A percentile compares a stretch with the other conserved stretches of the same genome.
phyloP scores from a whole-genome alignment of 2,329 filamentous ascomycete genomes.

The Domatiomyces catenatus region DNA sequence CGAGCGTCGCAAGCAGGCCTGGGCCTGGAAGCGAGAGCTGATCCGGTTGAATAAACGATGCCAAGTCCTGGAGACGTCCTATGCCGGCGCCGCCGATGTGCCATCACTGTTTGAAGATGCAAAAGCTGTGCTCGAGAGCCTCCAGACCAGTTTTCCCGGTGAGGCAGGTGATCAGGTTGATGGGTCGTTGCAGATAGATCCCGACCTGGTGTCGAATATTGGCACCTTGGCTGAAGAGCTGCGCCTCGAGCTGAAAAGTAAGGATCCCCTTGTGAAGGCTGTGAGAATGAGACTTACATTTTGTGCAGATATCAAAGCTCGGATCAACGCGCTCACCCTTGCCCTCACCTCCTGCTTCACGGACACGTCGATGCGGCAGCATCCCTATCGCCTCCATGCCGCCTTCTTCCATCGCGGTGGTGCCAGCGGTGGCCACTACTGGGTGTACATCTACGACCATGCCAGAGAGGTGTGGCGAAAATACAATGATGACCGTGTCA shows the following conservation, averaged over 20 bases:
- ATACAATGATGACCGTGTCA: conserved; percentile 82
- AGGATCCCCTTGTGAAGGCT: too few species aligned
- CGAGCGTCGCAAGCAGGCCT: conserved; percentile 50
- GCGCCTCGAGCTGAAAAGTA: neutral
- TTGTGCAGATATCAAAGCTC: conserved; percentile 5
- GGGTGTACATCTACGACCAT: conserved; percentile 92
- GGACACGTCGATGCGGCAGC: conserved; percentile 33
- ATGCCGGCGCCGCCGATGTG: conserved; percentile 10
- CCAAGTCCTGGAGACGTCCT: conserved; percentile 23
- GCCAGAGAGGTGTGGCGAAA: conserved; percentile 67
- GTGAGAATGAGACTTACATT: neutral
- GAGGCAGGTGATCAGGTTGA: conserved; percentile 5
- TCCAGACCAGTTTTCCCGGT: conserved; percentile 6
- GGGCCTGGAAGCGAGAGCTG: conserved; percentile 57
- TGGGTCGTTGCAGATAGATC: conserved; percentile 9
- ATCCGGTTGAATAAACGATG: conserved; percentile 37
- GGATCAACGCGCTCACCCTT: conserved; percentile 4
- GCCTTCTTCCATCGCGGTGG: conserved; percentile 73
- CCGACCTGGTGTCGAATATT: conserved; percentile 10
- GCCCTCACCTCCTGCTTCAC: neutral
- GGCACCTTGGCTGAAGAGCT: neutral
- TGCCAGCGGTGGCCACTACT: conserved; percentile 72
- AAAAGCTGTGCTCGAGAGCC: conserved; percentile 9
- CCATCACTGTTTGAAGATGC: conserved; percentile 14
- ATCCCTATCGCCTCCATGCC: conserved; percentile 72